A percentile compares a stretch with the other conserved stretches of the same genome.
These are phyloP conservation scores for Melocanna baccifera DNA, from an alignment of 176 grass and related monocot genomes.

Conservation along the genomic window DNA sequence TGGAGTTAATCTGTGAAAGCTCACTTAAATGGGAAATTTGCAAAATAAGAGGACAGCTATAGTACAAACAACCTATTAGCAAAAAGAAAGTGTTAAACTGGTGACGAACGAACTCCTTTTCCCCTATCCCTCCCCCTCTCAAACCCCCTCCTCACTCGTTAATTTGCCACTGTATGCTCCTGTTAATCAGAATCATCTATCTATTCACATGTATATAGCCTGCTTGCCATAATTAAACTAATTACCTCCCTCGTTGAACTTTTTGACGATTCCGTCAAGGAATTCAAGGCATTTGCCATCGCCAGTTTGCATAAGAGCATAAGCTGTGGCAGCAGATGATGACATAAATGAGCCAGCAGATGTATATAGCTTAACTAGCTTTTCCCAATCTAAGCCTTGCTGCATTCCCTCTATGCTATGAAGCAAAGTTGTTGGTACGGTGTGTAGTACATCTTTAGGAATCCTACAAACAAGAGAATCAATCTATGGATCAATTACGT, in stretches of 20 bases:
- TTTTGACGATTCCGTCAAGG: slow-evolving; percentile 10
- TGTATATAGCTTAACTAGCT: slow-evolving; percentile 39
- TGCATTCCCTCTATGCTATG: slow-evolving; percentile 46
- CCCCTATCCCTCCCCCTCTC: too few species aligned
- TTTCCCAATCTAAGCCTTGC: slow-evolving; percentile 46
- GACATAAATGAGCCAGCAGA: slow-evolving; percentile 46
- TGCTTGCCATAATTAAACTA: neutral
- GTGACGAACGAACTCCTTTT: too few species aligned
- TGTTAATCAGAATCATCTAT: too few species aligned
- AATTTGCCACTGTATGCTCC: too few species aligned
- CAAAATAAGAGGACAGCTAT: too few species aligned
- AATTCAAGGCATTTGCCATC: slow-evolving; percentile 48
- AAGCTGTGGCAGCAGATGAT: slow-evolving; percentile 45
- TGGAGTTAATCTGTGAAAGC: too few species aligned
- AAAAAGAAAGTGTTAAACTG: too few species aligned
- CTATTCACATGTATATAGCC: too few species aligned
- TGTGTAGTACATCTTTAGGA: slow-evolving; percentile 37
- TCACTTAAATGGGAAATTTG: too few species aligned
- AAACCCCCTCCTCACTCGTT: too few species aligned
- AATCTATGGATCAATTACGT: neutral
- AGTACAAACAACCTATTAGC: too few species aligned
- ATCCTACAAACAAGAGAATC: slow-evolving; percentile 24
- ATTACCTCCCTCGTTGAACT: slow-evolving; percentile 45
- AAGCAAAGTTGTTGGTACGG: slow-evolving; percentile 35
- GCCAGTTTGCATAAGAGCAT: slow-evolving; percentile 36